phyloP scores from a whole-genome alignment of 345 rosid species.

The Sisymbrium irio region DNA sequence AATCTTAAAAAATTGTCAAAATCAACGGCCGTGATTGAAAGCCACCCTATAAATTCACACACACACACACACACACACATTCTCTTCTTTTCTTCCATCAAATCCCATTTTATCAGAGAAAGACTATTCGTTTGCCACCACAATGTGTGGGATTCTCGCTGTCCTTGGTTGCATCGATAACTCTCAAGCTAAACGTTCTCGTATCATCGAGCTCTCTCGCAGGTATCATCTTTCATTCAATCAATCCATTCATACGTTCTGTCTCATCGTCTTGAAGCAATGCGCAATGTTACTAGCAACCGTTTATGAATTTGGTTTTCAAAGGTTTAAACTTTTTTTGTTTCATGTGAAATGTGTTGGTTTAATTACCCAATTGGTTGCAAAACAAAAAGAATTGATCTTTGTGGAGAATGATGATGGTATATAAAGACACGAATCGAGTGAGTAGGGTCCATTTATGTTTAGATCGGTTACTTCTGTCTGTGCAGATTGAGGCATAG shows the following conservation, averaged over 20 bases:
- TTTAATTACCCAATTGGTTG: neutral
- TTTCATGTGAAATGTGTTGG: neutral
- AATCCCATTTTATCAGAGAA: neutral
- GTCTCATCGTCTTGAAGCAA: constrained; percentile 1
- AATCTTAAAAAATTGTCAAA: neutral
- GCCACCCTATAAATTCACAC: constrained; percentile 24
- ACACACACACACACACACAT: no score
- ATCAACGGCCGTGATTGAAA: constrained; percentile 43
- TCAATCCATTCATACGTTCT: neutral
- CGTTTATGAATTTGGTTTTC: neutral
- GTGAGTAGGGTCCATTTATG: neutral
- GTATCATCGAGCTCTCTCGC: constrained; percentile 77
- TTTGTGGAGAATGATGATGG: neutral
- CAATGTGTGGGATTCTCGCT: constrained; percentile 85
- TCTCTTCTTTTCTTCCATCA: neutral
- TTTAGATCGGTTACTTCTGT: constrained; percentile 5
- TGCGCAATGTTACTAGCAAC: neutral
- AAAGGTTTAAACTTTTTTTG: neutral
- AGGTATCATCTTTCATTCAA: constrained; percentile 35
- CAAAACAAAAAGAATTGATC: neutral
- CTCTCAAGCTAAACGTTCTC: constrained; percentile 81
- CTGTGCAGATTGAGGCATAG: constrained; percentile 58
- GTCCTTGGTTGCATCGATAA: constrained; percentile 67
- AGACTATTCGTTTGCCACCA: constrained; percentile 26
- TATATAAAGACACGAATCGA: neutral